phyloP scores from a whole-genome alignment of 2,329 filamentous ascomycete genomes.

The Aureobasidium zeae region DNA sequence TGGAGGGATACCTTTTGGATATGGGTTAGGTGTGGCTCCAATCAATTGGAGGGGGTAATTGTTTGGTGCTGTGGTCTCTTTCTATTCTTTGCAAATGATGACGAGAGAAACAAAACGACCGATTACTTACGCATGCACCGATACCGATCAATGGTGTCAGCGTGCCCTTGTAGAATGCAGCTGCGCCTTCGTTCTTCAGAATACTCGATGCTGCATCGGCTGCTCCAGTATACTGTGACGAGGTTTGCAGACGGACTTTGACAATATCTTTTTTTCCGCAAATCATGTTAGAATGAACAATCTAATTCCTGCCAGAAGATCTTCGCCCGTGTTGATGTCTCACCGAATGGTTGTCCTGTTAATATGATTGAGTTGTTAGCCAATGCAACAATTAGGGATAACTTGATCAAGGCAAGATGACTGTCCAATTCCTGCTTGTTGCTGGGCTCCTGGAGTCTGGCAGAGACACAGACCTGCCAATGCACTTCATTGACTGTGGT shows the following conservation, averaged over 20 bases:
- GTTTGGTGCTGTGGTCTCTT: background rate
- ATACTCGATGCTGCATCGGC: slow-evolving; percentile 74
- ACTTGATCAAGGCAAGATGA: no score
- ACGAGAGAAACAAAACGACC: background rate
- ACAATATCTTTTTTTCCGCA: slow-evolving; percentile 83
- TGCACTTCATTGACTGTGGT: no score
- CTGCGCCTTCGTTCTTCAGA: slow-evolving; percentile 74
- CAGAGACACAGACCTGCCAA: no score
- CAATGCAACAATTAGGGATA: no score
- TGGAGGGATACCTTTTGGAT: slow-evolving; percentile 70
- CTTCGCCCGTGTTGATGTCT: slow-evolving; percentile 21
- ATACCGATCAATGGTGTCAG: slow-evolving; percentile 91
- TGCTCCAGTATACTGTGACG: slow-evolving; percentile 69
- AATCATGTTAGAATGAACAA: background rate
- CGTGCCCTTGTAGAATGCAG: slow-evolving; percentile 97
- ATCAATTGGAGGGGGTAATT: no score
- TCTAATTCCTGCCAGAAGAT: background rate
- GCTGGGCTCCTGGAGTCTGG: no score
- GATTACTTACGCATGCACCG: slow-evolving; percentile 67
- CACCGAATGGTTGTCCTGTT: slow-evolving; percentile 57
- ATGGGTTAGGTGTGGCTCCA: background rate
- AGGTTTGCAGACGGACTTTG: slow-evolving; percentile 93
- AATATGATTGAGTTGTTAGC: no score
- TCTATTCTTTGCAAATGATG: background rate
- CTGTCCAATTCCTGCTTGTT: no score